Evolutionary conservation across 1,139 yeast genomes (phyloP).

Genomic region (Candida glucosophila): DNA sequence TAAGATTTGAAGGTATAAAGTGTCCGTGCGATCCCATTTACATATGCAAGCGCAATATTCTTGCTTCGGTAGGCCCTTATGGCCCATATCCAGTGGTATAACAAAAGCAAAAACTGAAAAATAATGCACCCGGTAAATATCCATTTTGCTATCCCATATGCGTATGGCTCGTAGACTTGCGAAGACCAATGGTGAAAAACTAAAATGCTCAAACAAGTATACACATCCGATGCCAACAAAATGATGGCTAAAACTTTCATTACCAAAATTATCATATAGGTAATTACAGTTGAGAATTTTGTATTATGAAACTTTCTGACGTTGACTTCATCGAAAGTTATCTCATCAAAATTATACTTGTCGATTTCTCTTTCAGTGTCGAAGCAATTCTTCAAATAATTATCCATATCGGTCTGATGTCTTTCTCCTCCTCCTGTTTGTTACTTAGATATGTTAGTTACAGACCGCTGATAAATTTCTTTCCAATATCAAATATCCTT

Average conservation of each 20-base stretch:
- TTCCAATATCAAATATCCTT: too few species aligned
- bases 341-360: constrained; percentile 27
- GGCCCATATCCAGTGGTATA: constrained; percentile 56
- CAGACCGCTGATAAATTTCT: too few species aligned
- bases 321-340: constrained; percentile 36
- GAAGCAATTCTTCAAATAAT: constrained; percentile 4
- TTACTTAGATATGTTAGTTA: too few species aligned
- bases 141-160: constrained; percentile 60
- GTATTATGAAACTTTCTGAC: constrained; percentile 45
- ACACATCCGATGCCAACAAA: constrained; percentile 64
- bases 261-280: constrained; percentile 45
- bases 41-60: constrained; percentile 64
- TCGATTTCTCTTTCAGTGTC: constrained; percentile 16
- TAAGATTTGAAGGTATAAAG: constrained; percentile 50
- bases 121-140: constrained; percentile 78
- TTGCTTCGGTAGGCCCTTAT: constrained; percentile 47
- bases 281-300: constrained; percentile 42
- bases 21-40: constrained; percentile 55
- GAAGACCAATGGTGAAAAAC: constrained; percentile 74
- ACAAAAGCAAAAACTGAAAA: constrained; percentile 53
- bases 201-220: constrained; percentile 68
- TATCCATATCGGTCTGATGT: too few species aligned
- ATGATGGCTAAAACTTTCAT: constrained; percentile 46
- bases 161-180: constrained; percentile 46
- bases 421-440: too few species aligned